Percentiles rank a stretch among this genome's conserved stretches.
Conservation (phyloP, 2,329 filamentous ascomycete species). For the Cladosporium sp. region DNA sequence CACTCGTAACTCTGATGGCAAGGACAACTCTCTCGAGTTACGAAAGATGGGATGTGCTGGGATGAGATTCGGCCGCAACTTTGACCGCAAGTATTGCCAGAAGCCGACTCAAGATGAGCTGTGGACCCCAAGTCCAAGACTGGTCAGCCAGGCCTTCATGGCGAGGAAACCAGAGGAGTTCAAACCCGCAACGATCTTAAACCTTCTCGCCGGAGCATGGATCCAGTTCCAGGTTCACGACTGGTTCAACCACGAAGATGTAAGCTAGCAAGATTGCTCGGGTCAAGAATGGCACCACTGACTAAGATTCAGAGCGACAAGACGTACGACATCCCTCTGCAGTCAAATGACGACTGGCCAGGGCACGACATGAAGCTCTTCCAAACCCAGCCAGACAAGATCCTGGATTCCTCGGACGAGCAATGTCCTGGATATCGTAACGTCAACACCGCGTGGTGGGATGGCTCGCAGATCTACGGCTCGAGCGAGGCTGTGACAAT, state of each 20-base stretch:
- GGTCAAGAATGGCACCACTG: not conserved
- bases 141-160: conserved; percentile 41
- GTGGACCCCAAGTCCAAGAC: conserved; percentile 40
- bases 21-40: conserved; percentile 38
- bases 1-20: conserved; percentile 41
- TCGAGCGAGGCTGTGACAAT: conserved; percentile 36
- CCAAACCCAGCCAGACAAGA: conserved; percentile 32
- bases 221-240: conserved; percentile 48
- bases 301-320: conserved; percentile 13
- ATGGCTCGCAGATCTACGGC: conserved; percentile 45
- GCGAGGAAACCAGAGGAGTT: conserved; percentile 35
- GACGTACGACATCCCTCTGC: conserved; percentile 16
- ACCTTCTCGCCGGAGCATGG: conserved; percentile 46
- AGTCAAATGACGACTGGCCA: conserved; percentile 18
- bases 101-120: conserved; percentile 40
- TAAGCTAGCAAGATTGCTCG: not conserved
- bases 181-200: conserved; percentile 42
- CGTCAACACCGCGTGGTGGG: conserved; percentile 44
- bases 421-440: conserved; percentile 41
- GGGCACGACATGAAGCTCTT: conserved; percentile 35
- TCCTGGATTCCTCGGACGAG: conserved; percentile 34
- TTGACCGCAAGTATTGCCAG: conserved; percentile 33
- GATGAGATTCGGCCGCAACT: conserved; percentile 44
- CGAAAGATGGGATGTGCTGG: conserved; percentile 43
- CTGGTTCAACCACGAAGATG: conserved; percentile 30